Evolutionary conservation across 768 basidiomycete genomes (phyloP), one percentile per base, ranked within the genome.

Genomic region (Mycena belliarum): DNA sequence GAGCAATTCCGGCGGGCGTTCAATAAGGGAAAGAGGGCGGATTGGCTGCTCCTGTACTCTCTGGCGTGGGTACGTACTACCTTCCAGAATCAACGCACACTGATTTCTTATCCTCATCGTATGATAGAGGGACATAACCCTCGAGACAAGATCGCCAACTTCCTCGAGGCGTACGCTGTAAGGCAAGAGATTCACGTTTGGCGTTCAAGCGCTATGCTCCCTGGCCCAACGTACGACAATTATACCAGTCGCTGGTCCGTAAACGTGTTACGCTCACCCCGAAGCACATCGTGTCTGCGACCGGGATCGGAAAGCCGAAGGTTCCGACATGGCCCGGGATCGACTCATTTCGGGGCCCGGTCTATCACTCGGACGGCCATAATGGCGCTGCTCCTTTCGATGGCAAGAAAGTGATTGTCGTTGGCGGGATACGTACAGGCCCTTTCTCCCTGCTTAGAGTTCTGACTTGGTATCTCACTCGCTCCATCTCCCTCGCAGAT

Each of bases 51-150:
- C n/a, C n/a, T n/a, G n/a, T n/a, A n/a, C n/a, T n/a, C n/a, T n/a
- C n/a, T n/a, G n/a, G n/a, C n/a, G n/a, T n/a, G n/a, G n/a, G n/a
- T n/a, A n/a, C n/a, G n/a, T n/a, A n/a, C n/a, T 32, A 32, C 7
- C 29, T 65, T 87, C 37, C 80, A 79, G 42, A 9, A 24, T 28
- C 15, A 45, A 45, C 14, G 11, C 26, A 21, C 18, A 2, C 2
- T 35, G 0, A 23, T 25, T 14, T 25, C n/a, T 32, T 32, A 42
- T 33, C 14, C 33, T 7, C 21, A 6, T 14, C 18, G n/a, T n/a
- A n/a, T n/a, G n/a, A 25, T 2, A 57, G 56, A 4, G 37, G 42
- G 42, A 61, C 47, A 2, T 57, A 49, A 21, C 60, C 55, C 60
- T 6, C 57, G 53, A 24, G 41, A 57, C 4, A 57, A 57, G 18